Evolutionary conservation across 139 green algal genomes (phyloP), one percentile per base, ranked within the genome.

Genomic region (Chlorokybus atmophyticus): DNA sequence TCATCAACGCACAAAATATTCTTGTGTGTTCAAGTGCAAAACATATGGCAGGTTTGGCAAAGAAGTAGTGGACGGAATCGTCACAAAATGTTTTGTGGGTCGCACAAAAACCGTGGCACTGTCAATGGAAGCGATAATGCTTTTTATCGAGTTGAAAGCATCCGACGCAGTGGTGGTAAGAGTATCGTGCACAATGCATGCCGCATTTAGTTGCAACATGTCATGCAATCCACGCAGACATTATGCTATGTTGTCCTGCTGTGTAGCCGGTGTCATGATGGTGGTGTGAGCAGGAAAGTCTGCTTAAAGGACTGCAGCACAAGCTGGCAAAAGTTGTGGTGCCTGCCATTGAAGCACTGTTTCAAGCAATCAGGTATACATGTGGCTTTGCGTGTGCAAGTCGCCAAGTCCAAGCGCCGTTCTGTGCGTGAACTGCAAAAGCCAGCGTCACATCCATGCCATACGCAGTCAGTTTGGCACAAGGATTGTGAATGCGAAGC

Each of bases 281-380:
- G 14, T 47, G 38, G 38, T 21, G 38, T 47, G 14, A 47, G 64
- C 57, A 87, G 65, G 70, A 78, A 26, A 50, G 42, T 19, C 50
- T 85, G 31, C 40, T 87, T 0, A 82, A 79, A 32, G 82, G 75
- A 0, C 82, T 87, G 19, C 50, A 21, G 3, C 69, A 94, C 73
- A 95, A 95, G 71, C 79, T 94, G 32, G 83, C 86, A 3, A 95
- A 95, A 64, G 82, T 84, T 25, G 81, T 88, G 19, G 59, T 85
- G 7, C 82, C 82, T 17, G 73, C 79, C 0, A 41, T 93, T 39
- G 82, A 95, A 32, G 57, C 53, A 23, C 8, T 70, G 21, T 24
- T 52, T 40, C 63, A 64, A 48, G 27, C 28, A 62, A 59, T 62
- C 62, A 29, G 57, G 47, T 44, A 38, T 32, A 23, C 44, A 47